Percentiles rank a stretch among this genome's conserved stretches.
phyloP scores from a whole-genome alignment of 1,284 basidiomycete species.

The Meripilus lineatus region DNA sequence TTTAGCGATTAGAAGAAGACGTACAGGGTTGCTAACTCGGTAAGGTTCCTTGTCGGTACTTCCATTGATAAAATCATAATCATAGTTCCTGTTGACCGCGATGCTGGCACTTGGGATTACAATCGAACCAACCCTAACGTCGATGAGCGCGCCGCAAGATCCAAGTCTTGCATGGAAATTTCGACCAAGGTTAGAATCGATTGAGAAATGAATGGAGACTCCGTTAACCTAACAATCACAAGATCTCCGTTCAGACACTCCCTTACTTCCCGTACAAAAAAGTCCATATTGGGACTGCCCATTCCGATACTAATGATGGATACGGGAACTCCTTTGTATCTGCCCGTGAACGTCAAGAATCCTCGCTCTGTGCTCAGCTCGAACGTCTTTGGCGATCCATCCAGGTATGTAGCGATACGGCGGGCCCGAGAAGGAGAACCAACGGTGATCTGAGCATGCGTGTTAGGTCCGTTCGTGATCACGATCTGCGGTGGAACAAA shows the following conservation, averaged over 20 bases:
- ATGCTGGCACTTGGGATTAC: constrained; percentile 68
- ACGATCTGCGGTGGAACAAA: neutral
- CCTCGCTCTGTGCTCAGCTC: constrained; percentile 68
- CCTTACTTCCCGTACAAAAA: constrained; percentile 78
- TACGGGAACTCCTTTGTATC: constrained; percentile 63
- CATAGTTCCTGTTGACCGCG: constrained; percentile 69
- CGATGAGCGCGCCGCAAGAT: constrained; percentile 73
- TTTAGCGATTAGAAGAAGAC: constrained; percentile 17
- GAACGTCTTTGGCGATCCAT: constrained; percentile 54
- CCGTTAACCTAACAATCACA: constrained; percentile 70
- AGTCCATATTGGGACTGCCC: constrained; percentile 79
- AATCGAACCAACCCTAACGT: constrained; percentile 68
- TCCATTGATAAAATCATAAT: constrained; percentile 62
- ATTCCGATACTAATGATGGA: constrained; percentile 81
- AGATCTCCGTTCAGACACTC: constrained; percentile 78
- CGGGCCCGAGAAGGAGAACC: constrained; percentile 69
- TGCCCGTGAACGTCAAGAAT: constrained; percentile 77
- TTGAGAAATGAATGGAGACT: constrained; percentile 8
- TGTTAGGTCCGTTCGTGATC: neutral
- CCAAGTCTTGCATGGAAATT: constrained; percentile 48
- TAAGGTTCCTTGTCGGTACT: constrained; percentile 49
- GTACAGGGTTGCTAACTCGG: constrained; percentile 64
- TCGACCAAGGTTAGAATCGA: constrained; percentile 8
- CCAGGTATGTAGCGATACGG: constrained; percentile 55
- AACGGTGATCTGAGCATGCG: constrained; percentile 57